Percentiles rank a stretch among this genome's conserved stretches.
Conservation (phyloP, 2,329 filamentous ascomycete genomes). For the Metarhizium guizhouense region DNA sequence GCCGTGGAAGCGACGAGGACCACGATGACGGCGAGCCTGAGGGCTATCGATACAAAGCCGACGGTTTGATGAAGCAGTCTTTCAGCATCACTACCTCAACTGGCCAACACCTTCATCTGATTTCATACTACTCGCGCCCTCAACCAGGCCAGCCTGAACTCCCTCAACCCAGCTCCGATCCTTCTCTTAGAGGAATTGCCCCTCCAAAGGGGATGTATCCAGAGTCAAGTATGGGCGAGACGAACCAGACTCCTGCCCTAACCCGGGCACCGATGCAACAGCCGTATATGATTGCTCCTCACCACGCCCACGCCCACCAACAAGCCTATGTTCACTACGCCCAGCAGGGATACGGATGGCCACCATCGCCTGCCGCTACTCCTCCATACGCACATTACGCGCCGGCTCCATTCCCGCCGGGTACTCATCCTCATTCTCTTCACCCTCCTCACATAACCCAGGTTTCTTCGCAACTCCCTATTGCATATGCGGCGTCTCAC, state of each 20-base stretch:
- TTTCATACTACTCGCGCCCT: slow-evolving; percentile 89
- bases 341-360: slow-evolving; percentile 41
- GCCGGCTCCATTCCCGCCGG: slow-evolving; percentile 25
- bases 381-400: slow-evolving; percentile 43
- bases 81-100: slow-evolving; percentile 95
- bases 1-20: slow-evolving; percentile 74
- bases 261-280: slow-evolving; percentile 63
- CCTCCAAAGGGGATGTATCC: slow-evolving; percentile 95
- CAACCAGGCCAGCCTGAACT: slow-evolving; percentile 64
- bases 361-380: slow-evolving; percentile 45
- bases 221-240: slow-evolving; percentile 85
- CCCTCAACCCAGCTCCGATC: slow-evolving; percentile 73
- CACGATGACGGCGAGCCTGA: slow-evolving; percentile 79
- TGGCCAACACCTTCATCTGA: slow-evolving; percentile 86
- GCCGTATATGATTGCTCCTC: slow-evolving; percentile 28
- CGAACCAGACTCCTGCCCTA: slow-evolving; percentile 69
- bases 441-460: slow-evolving; percentile 21
- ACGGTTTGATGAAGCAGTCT: slow-evolving; percentile 98
- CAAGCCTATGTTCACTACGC: slow-evolving; percentile 31
- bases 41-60: slow-evolving; percentile 89
- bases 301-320: slow-evolving; percentile 19
- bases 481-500: slow-evolving; percentile 19
- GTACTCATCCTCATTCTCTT: slow-evolving; percentile 14
- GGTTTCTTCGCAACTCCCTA: slow-evolving; percentile 15
- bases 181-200: slow-evolving; percentile 68